These are phyloP conservation scores for Saccharomyces jurei DNA, from an alignment of 805 yeast species.

Conservation along the genomic window DNA sequence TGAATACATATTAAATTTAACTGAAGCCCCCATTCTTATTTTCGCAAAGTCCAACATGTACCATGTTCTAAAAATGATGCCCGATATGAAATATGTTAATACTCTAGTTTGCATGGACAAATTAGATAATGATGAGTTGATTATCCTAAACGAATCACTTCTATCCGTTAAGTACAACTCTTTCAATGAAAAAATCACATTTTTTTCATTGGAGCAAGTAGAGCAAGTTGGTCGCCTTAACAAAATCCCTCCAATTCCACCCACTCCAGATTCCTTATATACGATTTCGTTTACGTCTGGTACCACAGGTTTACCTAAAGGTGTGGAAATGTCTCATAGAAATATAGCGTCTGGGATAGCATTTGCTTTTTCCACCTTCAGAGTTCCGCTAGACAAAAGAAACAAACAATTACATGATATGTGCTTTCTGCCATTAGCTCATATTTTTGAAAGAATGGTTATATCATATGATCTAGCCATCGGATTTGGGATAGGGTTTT, in stretches of 20 bases:
- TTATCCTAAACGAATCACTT: conserved; percentile 25
- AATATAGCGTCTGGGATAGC: conserved; percentile 45
- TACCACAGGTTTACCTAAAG: conserved; percentile 70
- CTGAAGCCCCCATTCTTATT: conserved; percentile 55
- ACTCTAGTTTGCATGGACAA: conserved; percentile 51
- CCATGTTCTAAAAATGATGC: conserved; percentile 39
- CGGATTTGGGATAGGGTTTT: conserved; percentile 49
- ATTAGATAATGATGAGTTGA: conserved; percentile 30
- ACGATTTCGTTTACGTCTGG: conserved; percentile 71
- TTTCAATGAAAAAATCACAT: conserved; percentile 30
- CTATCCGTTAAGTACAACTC: conserved; percentile 21
- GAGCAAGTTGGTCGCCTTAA: conserved; percentile 36
- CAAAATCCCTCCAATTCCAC: conserved; percentile 38
- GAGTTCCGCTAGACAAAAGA: conserved; percentile 20
- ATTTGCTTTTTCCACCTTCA: conserved; percentile 32
- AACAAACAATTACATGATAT: conserved; percentile 27
- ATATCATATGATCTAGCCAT: conserved; percentile 37
- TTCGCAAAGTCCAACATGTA: conserved; percentile 45
- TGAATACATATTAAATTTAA: conserved; percentile 50
- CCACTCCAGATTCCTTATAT: conserved; percentile 44
- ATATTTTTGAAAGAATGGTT: conserved; percentile 44
- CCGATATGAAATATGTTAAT: conserved; percentile 36
- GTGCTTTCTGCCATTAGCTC: conserved; percentile 51
- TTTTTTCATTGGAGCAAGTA: conserved; percentile 37
- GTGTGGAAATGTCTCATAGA: conserved; percentile 50